phyloP scores from a whole-genome alignment of 768 basidiomycete species.

The Phanerodontia chrysosporium region DNA sequence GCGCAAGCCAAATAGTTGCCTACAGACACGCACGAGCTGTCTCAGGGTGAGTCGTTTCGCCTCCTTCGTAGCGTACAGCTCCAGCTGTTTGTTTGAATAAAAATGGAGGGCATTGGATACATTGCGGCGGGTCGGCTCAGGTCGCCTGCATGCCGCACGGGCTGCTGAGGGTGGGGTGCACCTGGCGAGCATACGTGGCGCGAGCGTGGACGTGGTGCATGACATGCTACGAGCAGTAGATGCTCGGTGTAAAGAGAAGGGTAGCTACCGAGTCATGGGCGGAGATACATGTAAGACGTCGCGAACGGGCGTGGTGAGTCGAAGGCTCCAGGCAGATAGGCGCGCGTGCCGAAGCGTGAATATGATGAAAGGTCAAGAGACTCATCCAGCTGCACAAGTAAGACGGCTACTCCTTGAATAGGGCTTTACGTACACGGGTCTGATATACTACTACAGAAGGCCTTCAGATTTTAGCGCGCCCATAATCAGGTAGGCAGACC shows the following conservation, averaged over 20 bases:
- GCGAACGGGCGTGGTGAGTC: background rate
- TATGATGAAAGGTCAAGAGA: too few species aligned
- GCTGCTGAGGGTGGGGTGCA: background rate
- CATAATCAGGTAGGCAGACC: conserved; percentile 77
- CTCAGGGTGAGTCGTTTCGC: conserved; percentile 70
- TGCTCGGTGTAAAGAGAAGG: conserved; percentile 7
- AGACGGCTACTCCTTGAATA: too few species aligned
- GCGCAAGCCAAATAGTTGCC: background rate
- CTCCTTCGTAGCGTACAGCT: conserved; percentile 72
- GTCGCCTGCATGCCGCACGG: background rate
- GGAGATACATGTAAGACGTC: background rate
- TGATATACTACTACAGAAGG: conserved; percentile 38
- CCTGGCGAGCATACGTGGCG: background rate
- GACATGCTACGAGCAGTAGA: conserved; percentile 12
- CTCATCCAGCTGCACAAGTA: too few species aligned
- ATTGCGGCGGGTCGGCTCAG: background rate
- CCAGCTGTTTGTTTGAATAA: conserved; percentile 80
- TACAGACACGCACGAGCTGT: conserved; percentile 55
- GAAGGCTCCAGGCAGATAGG: background rate
- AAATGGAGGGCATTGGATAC: conserved; percentile 38
- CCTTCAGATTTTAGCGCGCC: conserved; percentile 73
- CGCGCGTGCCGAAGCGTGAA: background rate
- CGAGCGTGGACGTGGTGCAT: conserved; percentile 3
- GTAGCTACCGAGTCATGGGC: conserved; percentile 10
- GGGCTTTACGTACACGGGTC: background rate